These are phyloP conservation scores for Zymoseptoria brevis DNA, from an alignment of 2,329 filamentous ascomycete genomes.

Conservation along the genomic window DNA sequence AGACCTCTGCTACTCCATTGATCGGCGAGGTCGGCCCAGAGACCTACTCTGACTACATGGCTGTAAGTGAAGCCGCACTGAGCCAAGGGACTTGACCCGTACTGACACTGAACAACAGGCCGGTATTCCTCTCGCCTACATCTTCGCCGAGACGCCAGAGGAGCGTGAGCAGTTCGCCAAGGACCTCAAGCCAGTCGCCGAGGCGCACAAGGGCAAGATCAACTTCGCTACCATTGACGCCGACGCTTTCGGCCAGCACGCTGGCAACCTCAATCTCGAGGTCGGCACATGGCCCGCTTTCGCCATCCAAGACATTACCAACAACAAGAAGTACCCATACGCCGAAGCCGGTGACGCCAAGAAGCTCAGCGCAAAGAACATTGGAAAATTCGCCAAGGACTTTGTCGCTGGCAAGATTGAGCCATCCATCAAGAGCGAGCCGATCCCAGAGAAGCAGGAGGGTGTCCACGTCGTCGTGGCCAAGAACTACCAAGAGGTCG, in stretches of 20 bases:
- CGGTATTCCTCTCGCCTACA: conserved; percentile 89
- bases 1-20: conserved; percentile 76
- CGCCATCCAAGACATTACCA: conserved; percentile 88
- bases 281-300: conserved; percentile 93
- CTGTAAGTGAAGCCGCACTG: conserved; percentile 38
- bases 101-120: conserved; percentile 41
- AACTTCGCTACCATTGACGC: conserved; percentile 99
- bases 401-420: conserved; percentile 82
- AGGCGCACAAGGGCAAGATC: conserved; percentile 87
- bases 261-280: conserved; percentile 93
- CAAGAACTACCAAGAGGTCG: conserved; percentile 84
- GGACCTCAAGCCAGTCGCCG: conserved; percentile 73
- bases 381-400: conserved; percentile 77
- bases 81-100: not conserved
- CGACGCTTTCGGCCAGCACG: conserved; percentile 87
- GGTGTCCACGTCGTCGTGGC: conserved; percentile 85
- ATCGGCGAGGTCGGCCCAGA: conserved; percentile 95
- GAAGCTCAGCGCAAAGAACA: conserved; percentile 64
- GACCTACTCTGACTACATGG: conserved; percentile 94
- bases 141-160: conserved; percentile 88
- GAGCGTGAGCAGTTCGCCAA: conserved; percentile 74
- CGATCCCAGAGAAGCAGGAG: conserved; percentile 87
- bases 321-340: conserved; percentile 96
- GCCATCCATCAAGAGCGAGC: conserved; percentile 97
- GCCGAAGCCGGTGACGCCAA: conserved; percentile 58